phyloP scores from a whole-genome alignment of 352 stramenopile genomes.

The Hyaloperonospora arabidopsidis region DNA sequence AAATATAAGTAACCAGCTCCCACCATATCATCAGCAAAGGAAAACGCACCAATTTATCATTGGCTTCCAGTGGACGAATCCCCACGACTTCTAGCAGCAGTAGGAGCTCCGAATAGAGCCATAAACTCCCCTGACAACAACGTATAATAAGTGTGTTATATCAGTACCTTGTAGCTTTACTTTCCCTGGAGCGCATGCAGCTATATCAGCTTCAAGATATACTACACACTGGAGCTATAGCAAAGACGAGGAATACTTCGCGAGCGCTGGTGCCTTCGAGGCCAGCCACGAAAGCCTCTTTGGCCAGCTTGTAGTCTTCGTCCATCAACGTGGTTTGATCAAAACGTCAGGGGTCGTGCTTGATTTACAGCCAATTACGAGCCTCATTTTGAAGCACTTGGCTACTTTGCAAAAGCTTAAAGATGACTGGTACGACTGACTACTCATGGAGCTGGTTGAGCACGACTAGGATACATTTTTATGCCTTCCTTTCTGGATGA shows the following conservation, averaged over 20 bases:
- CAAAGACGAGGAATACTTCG: conserved; percentile 74
- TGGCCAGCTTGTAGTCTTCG: conserved; percentile 78
- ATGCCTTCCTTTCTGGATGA: too few species aligned
- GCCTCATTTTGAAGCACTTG: not conserved
- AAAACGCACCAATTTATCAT: conserved; percentile 33
- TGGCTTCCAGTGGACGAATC: too few species aligned
- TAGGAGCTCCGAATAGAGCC: conserved; percentile 79
- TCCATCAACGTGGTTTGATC: conserved; percentile 25
- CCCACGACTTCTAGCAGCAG: conserved; percentile 65
- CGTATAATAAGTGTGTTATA: conserved; percentile 22
- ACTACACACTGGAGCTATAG: conserved; percentile 55
- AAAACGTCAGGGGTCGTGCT: conserved; percentile 1
- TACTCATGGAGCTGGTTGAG: not conserved
- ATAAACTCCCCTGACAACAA: conserved; percentile 53
- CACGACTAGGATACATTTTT: too few species aligned
- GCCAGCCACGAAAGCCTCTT: conserved; percentile 72
- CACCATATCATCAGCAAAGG: conserved; percentile 26
- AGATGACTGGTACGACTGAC: conserved; percentile 60
- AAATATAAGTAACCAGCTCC: not conserved
- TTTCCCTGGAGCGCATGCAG: conserved; percentile 5
- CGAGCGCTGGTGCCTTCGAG: conserved; percentile 56
- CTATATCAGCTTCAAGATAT: not conserved
- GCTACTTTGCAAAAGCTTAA: conserved; percentile 6
- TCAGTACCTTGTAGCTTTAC: conserved; percentile 5
- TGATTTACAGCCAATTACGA: conserved; percentile 25